Evolutionary conservation across 106 monocot genomes (phyloP), one percentile per base, ranked within the genome.

Genomic region (Cymbidium sinense): DNA sequence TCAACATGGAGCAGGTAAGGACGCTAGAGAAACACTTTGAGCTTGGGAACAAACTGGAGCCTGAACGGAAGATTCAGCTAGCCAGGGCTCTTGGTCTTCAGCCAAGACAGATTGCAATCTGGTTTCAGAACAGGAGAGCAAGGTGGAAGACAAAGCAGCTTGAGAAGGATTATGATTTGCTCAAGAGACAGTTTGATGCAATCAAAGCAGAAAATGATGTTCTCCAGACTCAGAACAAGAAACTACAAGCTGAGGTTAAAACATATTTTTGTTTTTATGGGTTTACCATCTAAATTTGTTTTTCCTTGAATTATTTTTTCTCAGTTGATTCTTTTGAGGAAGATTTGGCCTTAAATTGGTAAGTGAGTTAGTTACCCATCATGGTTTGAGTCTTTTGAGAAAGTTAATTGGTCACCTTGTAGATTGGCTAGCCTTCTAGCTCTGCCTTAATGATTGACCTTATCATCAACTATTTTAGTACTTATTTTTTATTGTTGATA

Each of bases 81-180:
- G 81, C 81, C 18, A 20, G 35, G 27, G 81, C 76, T 5, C 55
- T 81, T 0, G 81, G 81, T 25, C 76, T 81, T 50, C 81, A 77
- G 70, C 81, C 81, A n/a, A 69, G 81, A 50, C 81, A 81, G 70
- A 55, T 81, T 3, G 81, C 81, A 1, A 81, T 81, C n/a, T 81
- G 81, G 81, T 81, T 81, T 41, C 81, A 81, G 70, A 81, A 81
- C 65, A 43, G 81, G 70, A 34, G 81, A 34, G 81, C 81, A 21
- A 81, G 81, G 34, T 81, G 81, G 81, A 81, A 81, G 70, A 81
- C 81, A 1, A 81, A 81, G 76, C 65, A 81, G 39, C 64, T 81
- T 69, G 81, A 81, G 70, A 81, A 81, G 52, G 81, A 81, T 30
- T 81, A 81, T 29, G 81, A 81, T 21, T 33, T 23, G 30, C 75